Base-by-base conservation (phyloP, 495 filamentous ascomycete genomes). In the Staphylotrichum tortipilum region DNA sequence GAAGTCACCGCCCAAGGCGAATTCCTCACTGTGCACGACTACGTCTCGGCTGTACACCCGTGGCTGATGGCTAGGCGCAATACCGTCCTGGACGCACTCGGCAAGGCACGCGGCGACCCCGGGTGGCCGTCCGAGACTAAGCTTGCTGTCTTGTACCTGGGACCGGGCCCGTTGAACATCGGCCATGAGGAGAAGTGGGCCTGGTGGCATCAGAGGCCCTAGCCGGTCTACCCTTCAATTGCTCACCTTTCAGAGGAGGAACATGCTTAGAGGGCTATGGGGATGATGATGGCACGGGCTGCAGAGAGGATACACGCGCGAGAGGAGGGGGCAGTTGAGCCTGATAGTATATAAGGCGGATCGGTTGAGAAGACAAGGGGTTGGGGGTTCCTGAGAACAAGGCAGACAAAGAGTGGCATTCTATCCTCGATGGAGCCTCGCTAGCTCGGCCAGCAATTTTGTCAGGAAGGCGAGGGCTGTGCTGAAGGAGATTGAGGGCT, bases 11-110 rank as follows among this genome's bases (percentile, higher is more conserved):
- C 39, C 23, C 39, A 42, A 28, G 39, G 39, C 39, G 39, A 42
- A 28, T 28, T 42, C 39, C 39, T 42, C 23, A 42, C 39, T 24
- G 39, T 42, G 7, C 39, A 42, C 39, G 39, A 42, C 23, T 42
- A 28, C 14, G 23, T 42, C 39, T 42, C 39, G 39, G 39, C 39
- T n/a, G 39, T 42, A 12, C 39, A 42, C 39, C 39, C 39, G 14
- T 42, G 39, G 39, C 39, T 42, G 23, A 42, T 42, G 39, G 39
- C 39, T 4, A 42, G 15, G 39, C 39, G 39, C 39, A 24, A 42
- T 28, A 28, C 39, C 39, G 5, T 42, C 39, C 39, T 42, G 21
- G 38, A 41, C 22, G 21, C n/a, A 21, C 38, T n/a, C 12, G 38
- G 38, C 23, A 41, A 41, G 38, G 15, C 17, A 4, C 4, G 18